Evolutionary conservation across 2,329 filamentous ascomycete species (phyloP).

Genomic region (Bipolaris victoriae): DNA sequence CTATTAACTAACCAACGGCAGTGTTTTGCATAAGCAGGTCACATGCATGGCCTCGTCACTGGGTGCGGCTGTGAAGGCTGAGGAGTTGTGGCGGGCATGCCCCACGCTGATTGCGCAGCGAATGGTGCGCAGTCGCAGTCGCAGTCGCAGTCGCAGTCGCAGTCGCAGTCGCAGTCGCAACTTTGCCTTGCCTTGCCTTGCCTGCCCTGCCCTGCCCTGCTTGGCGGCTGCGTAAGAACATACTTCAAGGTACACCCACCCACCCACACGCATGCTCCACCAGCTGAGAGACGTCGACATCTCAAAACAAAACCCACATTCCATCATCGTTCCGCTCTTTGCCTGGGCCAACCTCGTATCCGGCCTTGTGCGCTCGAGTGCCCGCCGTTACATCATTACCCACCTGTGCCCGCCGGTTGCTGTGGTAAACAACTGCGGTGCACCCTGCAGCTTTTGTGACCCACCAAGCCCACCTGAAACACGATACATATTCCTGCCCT

Average conservation of each 20-base stretch:
- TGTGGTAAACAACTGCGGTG: constrained; percentile 40
- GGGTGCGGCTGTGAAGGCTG: constrained; percentile 14
- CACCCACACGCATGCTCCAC: neutral
- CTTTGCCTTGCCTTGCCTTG: neutral
- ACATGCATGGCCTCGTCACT: constrained; percentile 12
- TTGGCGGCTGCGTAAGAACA: constrained; percentile 4
- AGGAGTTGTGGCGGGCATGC: constrained; percentile 15
- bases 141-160: constrained; percentile 1
- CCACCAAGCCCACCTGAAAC: constrained; percentile 44
- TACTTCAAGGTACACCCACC: neutral
- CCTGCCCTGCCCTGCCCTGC: neutral
- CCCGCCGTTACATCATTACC: constrained; percentile 14
- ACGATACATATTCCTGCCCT: constrained; percentile 21
- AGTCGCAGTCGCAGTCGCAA: neutral
- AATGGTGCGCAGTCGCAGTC: constrained; percentile 5
- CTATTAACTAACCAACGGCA: neutral
- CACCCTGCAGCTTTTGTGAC: constrained; percentile 17
- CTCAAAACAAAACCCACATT: neutral
- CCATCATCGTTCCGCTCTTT: too few relatives aligned
- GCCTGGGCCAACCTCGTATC: too few relatives aligned
- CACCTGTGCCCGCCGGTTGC: constrained; percentile 33
- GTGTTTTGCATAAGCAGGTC: neutral
- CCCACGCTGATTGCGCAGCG: constrained; percentile 13
- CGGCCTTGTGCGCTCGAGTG: neutral
- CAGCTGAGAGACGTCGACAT: neutral